Percentiles rank a stretch among this genome's conserved stretches.
Conservation (phyloP, 306 rosid genomes). For the Medicago ruthenica region DNA sequence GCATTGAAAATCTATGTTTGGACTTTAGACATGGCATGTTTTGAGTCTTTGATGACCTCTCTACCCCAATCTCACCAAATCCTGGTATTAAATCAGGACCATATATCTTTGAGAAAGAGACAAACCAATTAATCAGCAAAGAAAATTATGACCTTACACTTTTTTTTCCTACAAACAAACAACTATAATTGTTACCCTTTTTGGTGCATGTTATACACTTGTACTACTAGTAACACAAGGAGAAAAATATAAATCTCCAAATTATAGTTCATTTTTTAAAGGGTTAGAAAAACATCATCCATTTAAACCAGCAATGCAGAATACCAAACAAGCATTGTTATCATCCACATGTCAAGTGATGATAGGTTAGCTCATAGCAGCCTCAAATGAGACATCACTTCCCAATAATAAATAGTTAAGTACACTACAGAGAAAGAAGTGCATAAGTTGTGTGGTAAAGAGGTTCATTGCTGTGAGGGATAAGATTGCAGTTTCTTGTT, state of each 20-base stretch:
- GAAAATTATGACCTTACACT: conserved; percentile 58
- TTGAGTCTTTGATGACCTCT: conserved; percentile 32
- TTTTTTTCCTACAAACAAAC: conserved; percentile 5
- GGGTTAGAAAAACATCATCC: conserved; percentile 54
- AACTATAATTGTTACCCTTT: not conserved
- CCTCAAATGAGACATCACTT: conserved; percentile 78
- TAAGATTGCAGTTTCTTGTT: conserved; percentile 54
- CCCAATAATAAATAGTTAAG: conserved; percentile 55
- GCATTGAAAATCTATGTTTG: not conserved
- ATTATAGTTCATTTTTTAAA: conserved; percentile 42
- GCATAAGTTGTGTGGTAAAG: conserved; percentile 65
- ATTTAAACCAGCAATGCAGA: conserved; percentile 55
- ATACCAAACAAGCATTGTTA: conserved; percentile 51
- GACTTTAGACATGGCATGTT: conserved; percentile 35
- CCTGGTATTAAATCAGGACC: conserved; percentile 57
- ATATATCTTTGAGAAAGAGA: conserved; percentile 48
- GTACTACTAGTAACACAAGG: not conserved
- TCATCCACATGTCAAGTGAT: conserved; percentile 67
- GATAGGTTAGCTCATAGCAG: conserved; percentile 57
- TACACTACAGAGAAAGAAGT: conserved; percentile 31
- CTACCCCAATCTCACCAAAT: conserved; percentile 49
- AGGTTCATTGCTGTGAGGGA: conserved; percentile 54
- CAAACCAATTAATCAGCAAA: conserved; percentile 36
- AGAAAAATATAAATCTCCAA: not conserved
- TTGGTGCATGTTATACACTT: conserved; percentile 4